A percentile compares a stretch with the other conserved stretches of the same genome.
These are phyloP conservation scores for Trypanosoma melophagium DNA, from an alignment of 208 protist species.

Conservation along the genomic window DNA sequence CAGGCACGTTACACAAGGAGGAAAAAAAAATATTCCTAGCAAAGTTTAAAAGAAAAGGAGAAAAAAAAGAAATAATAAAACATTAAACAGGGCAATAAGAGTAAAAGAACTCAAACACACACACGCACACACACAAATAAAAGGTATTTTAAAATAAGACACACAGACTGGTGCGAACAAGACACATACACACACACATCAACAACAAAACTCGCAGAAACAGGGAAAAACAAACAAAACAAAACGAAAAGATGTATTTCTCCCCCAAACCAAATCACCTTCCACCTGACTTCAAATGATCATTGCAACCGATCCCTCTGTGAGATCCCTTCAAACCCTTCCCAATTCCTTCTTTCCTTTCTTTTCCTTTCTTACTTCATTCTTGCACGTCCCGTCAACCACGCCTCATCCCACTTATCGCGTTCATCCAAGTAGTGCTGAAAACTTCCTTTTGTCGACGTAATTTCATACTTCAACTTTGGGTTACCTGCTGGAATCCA, in stretches of 20 bases:
- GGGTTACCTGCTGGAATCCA: conserved; percentile 88
- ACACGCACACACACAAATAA: background rate
- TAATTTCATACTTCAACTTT: conserved; percentile 89
- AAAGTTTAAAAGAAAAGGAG: background rate
- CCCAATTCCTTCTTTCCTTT: too few species aligned
- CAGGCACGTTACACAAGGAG: background rate
- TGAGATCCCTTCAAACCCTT: too few species aligned
- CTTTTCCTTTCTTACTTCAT: conserved; percentile 62
- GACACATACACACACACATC: too few species aligned
- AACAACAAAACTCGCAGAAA: too few species aligned
- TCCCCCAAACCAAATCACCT: too few species aligned
- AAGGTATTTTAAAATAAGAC: conserved; percentile 6
- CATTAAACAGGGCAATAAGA: background rate
- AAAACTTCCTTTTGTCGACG: conserved; percentile 78
- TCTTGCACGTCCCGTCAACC: conserved; percentile 84
- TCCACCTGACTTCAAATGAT: too few species aligned
- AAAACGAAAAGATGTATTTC: too few species aligned
- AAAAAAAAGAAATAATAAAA: background rate
- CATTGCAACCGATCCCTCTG: too few species aligned
- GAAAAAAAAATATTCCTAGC: too few species aligned
- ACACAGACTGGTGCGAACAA: too few species aligned
- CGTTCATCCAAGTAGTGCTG: conserved; percentile 89
- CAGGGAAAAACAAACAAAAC: too few species aligned
- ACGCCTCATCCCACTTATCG: conserved; percentile 91
- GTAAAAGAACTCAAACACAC: background rate